Base-by-base conservation (phyloP, 352 stramenopile genomes). In the Pythium volutum region DNA sequence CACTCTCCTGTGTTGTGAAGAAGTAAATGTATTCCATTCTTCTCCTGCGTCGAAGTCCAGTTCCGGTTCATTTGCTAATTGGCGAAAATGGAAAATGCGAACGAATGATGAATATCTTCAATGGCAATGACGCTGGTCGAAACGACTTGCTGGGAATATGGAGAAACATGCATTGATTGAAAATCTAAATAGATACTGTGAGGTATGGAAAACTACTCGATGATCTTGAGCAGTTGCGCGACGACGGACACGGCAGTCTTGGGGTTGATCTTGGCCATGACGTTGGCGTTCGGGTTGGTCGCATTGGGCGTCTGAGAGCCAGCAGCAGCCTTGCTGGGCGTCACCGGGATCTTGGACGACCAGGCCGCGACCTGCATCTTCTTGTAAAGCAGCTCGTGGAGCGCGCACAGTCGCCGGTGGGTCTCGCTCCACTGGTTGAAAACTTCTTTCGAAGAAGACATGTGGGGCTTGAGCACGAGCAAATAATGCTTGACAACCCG, bases 221-320 rank as follows among this genome's bases (percentile, higher is more conserved):
- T 53, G 50, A 85, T 46, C 31, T 59, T 64, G n/a, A 81, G 66
- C 41, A 90, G 58, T 50, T 88, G 70, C 42, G 66, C 59, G 62
- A 87, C 74, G 39, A 88, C 74, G 3, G 72, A 64, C 4, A 86
- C 70, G 15, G 75, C 81, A 18, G 70, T 76, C 66, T 86, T 88
- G 20, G 81, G 81, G 70, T 86, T 83, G 70, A 89, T 81, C 62
- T 85, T 87, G 57, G 69, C 71, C 75, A 84, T 77, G 22, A 89
- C 62, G 33, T 74, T 86, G 25, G 34, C 64, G 39, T 65, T 79
- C 15, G 74, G 63, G 20, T 73, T 71, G 29, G 70, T 68, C 27
- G 75, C 62, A 18, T 58, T 54, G 14, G 42, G 50, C 16, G 53
- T 41, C 10, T 31, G 29, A 36, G 26, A 14, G 43, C 38, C 27